phyloP scores from a whole-genome alignment of 495 filamentous ascomycete genomes.

The Tetracladium setigerum region DNA sequence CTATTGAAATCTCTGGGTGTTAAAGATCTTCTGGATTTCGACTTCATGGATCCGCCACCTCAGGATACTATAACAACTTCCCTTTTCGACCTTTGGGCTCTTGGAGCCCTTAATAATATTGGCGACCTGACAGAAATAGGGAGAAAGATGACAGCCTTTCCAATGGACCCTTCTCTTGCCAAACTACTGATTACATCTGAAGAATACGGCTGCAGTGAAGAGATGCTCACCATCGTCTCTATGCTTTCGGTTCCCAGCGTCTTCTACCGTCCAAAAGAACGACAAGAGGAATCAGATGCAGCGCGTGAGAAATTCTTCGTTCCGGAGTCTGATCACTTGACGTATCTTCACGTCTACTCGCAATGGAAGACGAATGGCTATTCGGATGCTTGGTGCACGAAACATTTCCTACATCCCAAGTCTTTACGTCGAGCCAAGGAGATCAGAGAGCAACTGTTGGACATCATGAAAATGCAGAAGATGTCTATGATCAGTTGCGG shows the following conservation, averaged over 20 bases:
- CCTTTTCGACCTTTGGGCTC: slow-evolving; percentile 95
- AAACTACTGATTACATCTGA: slow-evolving; percentile 88
- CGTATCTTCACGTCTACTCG: slow-evolving; percentile 89
- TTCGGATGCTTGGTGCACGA: slow-evolving; percentile 84
- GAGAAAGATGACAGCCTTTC: slow-evolving; percentile 91
- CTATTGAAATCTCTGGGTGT: slow-evolving; percentile 93
- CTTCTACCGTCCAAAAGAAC: slow-evolving; percentile 96
- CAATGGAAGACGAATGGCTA: slow-evolving; percentile 91
- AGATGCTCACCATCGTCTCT: slow-evolving; percentile 96
- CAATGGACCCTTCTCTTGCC: slow-evolving; percentile 90
- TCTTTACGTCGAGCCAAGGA: slow-evolving; percentile 85
- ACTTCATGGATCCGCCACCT: slow-evolving; percentile 98
- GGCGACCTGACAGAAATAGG: slow-evolving; percentile 86
- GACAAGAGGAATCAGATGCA: slow-evolving; percentile 92
- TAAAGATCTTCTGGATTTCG: slow-evolving; percentile 90
- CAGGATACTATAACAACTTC: slow-evolving; percentile 98
- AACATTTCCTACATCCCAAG: slow-evolving; percentile 91
- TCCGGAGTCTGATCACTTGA: slow-evolving; percentile 93
- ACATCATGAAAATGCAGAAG: slow-evolving; percentile 92
- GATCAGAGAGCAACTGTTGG: slow-evolving; percentile 84
- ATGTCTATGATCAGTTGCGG: slow-evolving; percentile 85
- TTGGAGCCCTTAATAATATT: slow-evolving; percentile 89
- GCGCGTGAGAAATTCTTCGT: slow-evolving; percentile 99
- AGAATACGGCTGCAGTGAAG: slow-evolving; percentile 87
- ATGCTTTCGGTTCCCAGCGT: slow-evolving; percentile 97